Evolutionary conservation across 495 filamentous ascomycete genomes (phyloP).

Genomic region (Aspergillus affinis): DNA sequence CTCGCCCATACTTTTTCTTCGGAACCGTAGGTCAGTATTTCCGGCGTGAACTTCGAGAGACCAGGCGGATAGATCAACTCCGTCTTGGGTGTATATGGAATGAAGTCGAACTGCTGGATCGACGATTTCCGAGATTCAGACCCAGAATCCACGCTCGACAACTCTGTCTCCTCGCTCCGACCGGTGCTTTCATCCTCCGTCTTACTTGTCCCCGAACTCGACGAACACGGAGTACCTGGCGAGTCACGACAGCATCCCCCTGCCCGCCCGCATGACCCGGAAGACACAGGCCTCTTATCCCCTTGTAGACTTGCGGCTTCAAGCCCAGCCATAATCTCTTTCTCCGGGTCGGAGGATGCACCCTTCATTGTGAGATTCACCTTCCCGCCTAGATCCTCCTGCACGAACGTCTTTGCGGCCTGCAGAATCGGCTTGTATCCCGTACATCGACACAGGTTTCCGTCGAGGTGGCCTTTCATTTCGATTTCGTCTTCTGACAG

Average conservation of each 20-base stretch:
- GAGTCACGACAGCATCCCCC: conserved; percentile 64
- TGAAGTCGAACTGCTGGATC: conserved; percentile 58
- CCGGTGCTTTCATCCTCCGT: not conserved
- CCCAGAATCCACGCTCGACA: not conserved
- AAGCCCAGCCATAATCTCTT: no score
- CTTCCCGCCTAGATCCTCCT: conserved; percentile 40
- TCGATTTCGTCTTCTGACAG: conserved; percentile 71
- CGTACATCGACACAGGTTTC: conserved; percentile 93
- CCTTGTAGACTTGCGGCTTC: not conserved
- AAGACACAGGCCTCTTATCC: conserved; percentile 20
- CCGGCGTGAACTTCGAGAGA: conserved; percentile 75
- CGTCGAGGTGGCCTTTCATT: conserved; percentile 75
- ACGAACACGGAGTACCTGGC: conserved; percentile 13
- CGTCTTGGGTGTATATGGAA: conserved; percentile 86
- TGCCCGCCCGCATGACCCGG: conserved; percentile 38
- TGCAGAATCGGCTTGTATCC: conserved; percentile 93
- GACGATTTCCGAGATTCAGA: not conserved
- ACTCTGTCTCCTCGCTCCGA: not conserved
- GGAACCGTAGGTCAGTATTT: conserved; percentile 83
- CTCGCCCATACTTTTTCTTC: conserved; percentile 91
- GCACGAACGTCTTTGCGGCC: conserved; percentile 67
- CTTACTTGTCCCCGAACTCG: not conserved
- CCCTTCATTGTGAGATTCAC: conserved; percentile 8
- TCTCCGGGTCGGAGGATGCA: not conserved
- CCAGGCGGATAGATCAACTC: conserved; percentile 91